Evolutionary conservation across 306 rosid species (phyloP).

Genomic region (Castanea mollissima): DNA sequence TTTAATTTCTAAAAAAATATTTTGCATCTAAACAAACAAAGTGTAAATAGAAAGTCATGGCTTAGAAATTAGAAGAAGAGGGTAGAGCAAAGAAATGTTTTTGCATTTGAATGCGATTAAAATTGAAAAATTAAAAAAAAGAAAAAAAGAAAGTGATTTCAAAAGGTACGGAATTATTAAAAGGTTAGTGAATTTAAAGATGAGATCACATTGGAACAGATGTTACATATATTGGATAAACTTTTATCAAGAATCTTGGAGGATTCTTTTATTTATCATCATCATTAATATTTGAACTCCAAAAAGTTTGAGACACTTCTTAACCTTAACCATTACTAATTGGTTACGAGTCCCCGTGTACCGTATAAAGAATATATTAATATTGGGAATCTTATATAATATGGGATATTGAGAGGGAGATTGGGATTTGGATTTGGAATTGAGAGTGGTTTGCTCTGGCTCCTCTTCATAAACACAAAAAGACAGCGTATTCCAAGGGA

Average conservation of each 20-base stretch:
- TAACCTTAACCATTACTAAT: slow-evolving; percentile 30
- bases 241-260: slow-evolving; percentile 39
- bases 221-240: neutral
- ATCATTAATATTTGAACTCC: slow-evolving; percentile 12
- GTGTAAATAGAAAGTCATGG: too few species aligned
- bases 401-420: slow-evolving; percentile 40
- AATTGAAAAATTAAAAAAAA: too few species aligned
- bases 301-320: slow-evolving; percentile 20
- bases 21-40: too few species aligned
- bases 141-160: neutral
- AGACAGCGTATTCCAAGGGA: slow-evolving; percentile 30
- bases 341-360: slow-evolving; percentile 60
- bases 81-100: too few species aligned
- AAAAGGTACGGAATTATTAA: neutral
- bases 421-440: slow-evolving; percentile 56
- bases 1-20: too few species aligned
- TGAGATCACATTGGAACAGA: slow-evolving; percentile 5
- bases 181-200: neutral
- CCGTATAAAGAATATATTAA: slow-evolving; percentile 19
- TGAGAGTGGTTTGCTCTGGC: slow-evolving; percentile 31
- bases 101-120: too few species aligned
- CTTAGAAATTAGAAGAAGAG: too few species aligned
- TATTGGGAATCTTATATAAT: slow-evolving; percentile 45
- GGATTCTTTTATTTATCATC: slow-evolving; percentile 25
- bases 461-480: slow-evolving; percentile 9